phyloP scores from a whole-genome alignment of 2,329 filamentous ascomycete species.

The Xylaria sp. region DNA sequence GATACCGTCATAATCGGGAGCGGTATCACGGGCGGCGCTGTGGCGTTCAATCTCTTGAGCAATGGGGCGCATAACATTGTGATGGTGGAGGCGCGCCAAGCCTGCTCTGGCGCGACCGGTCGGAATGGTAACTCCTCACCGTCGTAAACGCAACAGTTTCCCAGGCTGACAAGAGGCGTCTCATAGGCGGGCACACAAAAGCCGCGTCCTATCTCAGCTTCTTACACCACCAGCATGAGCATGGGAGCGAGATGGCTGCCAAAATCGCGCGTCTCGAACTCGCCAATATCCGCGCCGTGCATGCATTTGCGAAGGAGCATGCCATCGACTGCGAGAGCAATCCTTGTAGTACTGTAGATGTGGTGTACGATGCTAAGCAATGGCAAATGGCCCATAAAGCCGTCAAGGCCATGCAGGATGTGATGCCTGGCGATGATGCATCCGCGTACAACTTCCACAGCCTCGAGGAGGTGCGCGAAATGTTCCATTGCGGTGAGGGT shows the following conservation, averaged over 20 bases:
- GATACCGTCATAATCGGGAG: conserved; percentile 72
- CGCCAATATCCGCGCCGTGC: conserved; percentile 63
- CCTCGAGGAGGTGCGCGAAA: conserved; percentile 53
- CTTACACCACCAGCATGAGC: conserved; percentile 53
- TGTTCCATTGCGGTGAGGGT: conserved; percentile 52
- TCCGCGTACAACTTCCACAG: conserved; percentile 57
- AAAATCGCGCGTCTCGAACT: conserved; percentile 63
- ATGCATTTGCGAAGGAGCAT: conserved; percentile 61
- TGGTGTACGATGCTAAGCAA: conserved; percentile 62
- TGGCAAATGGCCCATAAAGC: conserved; percentile 53
- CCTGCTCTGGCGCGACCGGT: conserved; percentile 73
- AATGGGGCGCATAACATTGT: conserved; percentile 58
- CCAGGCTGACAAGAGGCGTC: conserved; percentile 6
- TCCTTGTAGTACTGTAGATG: conserved; percentile 64
- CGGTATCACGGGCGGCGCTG: conserved; percentile 71
- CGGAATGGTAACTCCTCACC: conserved; percentile 55
- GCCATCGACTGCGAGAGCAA: conserved; percentile 60
- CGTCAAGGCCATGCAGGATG: conserved; percentile 57
- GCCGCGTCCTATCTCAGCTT: conserved; percentile 61
- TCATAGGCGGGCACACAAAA: conserved; percentile 55
- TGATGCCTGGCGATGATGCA: conserved; percentile 55
- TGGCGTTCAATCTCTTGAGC: conserved; percentile 63
- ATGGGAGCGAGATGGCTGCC: conserved; percentile 61
- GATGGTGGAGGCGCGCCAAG: conserved; percentile 72
- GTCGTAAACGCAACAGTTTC: not conserved